Conservation (phyloP, 1,284 basidiomycete genomes). For the Entoloma clypeatum region DNA sequence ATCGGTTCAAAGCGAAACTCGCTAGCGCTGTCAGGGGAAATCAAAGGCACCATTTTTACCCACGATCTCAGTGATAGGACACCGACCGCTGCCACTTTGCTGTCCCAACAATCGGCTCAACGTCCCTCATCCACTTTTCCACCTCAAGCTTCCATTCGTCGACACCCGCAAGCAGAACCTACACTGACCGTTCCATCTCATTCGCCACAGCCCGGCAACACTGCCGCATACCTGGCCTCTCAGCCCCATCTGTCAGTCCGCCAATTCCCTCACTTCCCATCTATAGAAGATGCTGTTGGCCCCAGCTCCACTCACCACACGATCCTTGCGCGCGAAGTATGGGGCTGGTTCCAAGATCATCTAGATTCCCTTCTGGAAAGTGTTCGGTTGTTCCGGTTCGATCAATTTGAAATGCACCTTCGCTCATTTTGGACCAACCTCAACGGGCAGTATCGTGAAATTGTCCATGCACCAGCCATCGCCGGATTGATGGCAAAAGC, state of each 20-base stretch:
- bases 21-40: conserved; percentile 57
- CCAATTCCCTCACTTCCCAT: conserved; percentile 74
- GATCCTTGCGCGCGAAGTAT: conserved; percentile 78
- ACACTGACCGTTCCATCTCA: conserved; percentile 47
- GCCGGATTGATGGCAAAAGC: conserved; percentile 85
- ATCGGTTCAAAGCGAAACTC: conserved; percentile 70
- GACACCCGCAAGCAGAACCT: conserved; percentile 56
- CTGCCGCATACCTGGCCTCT: conserved; percentile 44
- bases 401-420: conserved; percentile 82
- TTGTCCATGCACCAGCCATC: conserved; percentile 82
- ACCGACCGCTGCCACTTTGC: conserved; percentile 70
- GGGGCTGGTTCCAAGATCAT: conserved; percentile 85
- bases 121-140: conserved; percentile 59
- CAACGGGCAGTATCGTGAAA: conserved; percentile 71
- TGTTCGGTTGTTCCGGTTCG: conserved; percentile 72
- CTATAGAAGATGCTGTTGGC: conserved; percentile 80
- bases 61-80: conserved; percentile 76
- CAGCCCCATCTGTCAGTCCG: conserved; percentile 63
- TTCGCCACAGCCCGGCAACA: conserved; percentile 46
- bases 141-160: conserved; percentile 69
- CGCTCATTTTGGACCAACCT: conserved; percentile 79
- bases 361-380: conserved; percentile 75
- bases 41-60: conserved; percentile 53
- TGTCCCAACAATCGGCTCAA: conserved; percentile 68
- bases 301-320: conserved; percentile 65